phyloP scores from a whole-genome alignment of 2,329 filamentous ascomycete species.

The Cercospora brassicicola region DNA sequence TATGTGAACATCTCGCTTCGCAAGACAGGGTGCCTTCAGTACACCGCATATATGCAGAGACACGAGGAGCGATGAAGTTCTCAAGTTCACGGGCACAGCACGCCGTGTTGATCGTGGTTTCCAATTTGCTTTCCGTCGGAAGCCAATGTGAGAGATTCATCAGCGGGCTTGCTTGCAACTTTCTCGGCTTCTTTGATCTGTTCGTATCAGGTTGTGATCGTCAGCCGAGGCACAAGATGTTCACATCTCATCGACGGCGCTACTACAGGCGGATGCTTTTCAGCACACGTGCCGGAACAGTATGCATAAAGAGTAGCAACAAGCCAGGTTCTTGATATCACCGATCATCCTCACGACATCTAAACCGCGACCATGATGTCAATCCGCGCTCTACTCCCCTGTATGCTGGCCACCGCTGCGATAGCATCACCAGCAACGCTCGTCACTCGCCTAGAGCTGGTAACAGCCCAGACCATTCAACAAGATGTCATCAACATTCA shows the following conservation, averaged over 20 bases:
- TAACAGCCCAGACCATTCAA: slow-evolving; percentile 26
- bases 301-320: not conserved
- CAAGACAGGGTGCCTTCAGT: not conserved
- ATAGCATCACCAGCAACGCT: slow-evolving; percentile 11
- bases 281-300: not conserved
- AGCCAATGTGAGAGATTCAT: not conserved
- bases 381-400: not conserved
- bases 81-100: not conserved
- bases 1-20: no score
- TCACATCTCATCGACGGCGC: not conserved
- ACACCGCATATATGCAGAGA: not conserved
- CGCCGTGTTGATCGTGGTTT: not conserved
- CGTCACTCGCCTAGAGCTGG: slow-evolving; percentile 18
- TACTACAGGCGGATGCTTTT: not conserved
- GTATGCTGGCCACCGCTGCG: slow-evolving; percentile 5
- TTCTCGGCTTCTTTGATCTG: not conserved
- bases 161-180: not conserved
- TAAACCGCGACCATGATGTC: not conserved
- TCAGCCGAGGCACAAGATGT: not conserved
- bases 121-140: not conserved
- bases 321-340: not conserved
- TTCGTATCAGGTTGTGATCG: not conserved
- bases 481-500: slow-evolving; percentile 28
- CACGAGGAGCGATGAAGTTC: no score
- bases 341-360: not conserved